Base-by-base conservation (phyloP, 2,329 filamentous ascomycete genomes). In the Cordyceps fumosorosea region DNA sequence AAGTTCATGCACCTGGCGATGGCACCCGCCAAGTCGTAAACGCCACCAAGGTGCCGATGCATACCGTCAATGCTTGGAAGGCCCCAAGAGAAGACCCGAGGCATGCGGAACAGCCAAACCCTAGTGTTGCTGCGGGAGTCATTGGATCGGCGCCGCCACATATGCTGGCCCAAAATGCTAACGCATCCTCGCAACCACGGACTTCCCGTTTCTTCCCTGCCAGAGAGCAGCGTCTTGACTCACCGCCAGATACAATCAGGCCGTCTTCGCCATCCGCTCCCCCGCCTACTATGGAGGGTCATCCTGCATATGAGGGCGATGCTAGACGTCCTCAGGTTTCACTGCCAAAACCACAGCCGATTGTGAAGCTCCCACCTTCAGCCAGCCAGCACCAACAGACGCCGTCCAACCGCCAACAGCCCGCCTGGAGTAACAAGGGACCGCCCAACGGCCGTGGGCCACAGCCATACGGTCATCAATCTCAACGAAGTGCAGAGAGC, bases 341-440 rank as follows among this genome's bases (percentile, higher is more conserved):
- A 42, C 76, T 93, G 10, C 90, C 90, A 0, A 84, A 79, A 44
- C 85, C 86, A 8, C 82, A 88, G 60, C 90, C 91, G 37, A 83
- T 91, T 29, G 93, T 98, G 14, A 91, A 88, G 70, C 81, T 98
- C 4, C 93, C 91, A 4, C 58, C 58, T 1, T 3, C 91, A 90
- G 8, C 70, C 65, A 55, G 60, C 14, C 56, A 48, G 4, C 37
- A 40, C n/a, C 40, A 37, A 37, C 34, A 37, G 16, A 37, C 42
- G 16, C 69, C 70, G 37, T 37, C 65, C 20, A 67, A 67, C 16
- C 63, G 69, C 7, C 67, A 69, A 29, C 59, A 51, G 32, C 71
- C 73, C 52, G 67, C 69, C n/a, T 78, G 77, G 76, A 68, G 74
- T 44, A 71, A 69, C 45, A 72, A 73, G 24, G 68, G 70, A 18